Evolutionary conservation across 495 filamentous ascomycete genomes (phyloP).

Genomic region (Tetracladium marchalianum): DNA sequence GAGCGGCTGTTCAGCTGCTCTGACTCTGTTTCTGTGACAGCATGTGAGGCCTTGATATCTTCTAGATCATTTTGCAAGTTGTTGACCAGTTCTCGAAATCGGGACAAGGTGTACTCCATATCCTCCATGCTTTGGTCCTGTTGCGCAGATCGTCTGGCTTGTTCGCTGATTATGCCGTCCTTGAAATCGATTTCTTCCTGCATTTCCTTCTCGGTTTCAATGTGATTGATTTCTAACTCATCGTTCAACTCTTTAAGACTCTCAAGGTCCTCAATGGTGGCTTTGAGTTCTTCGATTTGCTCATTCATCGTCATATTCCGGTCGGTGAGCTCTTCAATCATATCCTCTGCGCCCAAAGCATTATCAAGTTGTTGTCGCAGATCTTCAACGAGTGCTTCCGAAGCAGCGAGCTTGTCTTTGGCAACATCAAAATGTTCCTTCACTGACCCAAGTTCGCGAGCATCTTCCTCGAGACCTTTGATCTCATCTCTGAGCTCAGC

Average conservation of each 20-base stretch:
- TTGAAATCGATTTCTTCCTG: slow-evolving; percentile 85
- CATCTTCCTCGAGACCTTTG: slow-evolving; percentile 66
- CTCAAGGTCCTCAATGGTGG: slow-evolving; percentile 75
- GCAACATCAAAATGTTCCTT: slow-evolving; percentile 62
- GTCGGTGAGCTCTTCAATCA: slow-evolving; percentile 86
- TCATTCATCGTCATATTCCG: slow-evolving; percentile 74
- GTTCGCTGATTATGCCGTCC: slow-evolving; percentile 68
- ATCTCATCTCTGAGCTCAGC: slow-evolving; percentile 68
- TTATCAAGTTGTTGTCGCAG: slow-evolving; percentile 85
- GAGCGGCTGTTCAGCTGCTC: slow-evolving; percentile 78
- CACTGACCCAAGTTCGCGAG: slow-evolving; percentile 57
- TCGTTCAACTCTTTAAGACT: slow-evolving; percentile 84
- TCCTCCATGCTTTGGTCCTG: slow-evolving; percentile 76
- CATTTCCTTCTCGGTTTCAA: slow-evolving; percentile 86
- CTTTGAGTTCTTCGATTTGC: slow-evolving; percentile 70
- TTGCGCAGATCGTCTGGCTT: slow-evolving; percentile 47
- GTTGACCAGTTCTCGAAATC: slow-evolving; percentile 81
- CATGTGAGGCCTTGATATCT: slow-evolving; percentile 82
- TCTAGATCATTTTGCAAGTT: slow-evolving; percentile 80
- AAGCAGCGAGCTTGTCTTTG: slow-evolving; percentile 59
- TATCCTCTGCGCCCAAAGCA: slow-evolving; percentile 76
- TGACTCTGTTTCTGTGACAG: slow-evolving; percentile 85
- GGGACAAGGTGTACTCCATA: slow-evolving; percentile 76
- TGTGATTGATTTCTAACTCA: slow-evolving; percentile 86
- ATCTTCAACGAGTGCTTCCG: slow-evolving; percentile 74